Conservation (phyloP, 1,139 yeast species). For the Sugiyamaella neomexicana region DNA sequence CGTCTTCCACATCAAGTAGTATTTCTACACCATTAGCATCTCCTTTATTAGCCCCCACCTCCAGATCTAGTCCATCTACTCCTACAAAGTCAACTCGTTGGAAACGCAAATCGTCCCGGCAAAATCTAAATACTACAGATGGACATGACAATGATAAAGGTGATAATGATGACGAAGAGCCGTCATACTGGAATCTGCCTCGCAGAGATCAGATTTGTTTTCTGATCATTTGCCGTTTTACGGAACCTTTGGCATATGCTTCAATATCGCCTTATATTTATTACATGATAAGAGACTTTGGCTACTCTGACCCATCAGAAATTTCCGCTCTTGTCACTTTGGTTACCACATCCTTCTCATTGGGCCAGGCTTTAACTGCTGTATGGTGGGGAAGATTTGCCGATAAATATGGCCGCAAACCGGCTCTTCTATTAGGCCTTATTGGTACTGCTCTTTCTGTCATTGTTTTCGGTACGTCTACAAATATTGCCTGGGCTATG, state of each 20-base stretch:
- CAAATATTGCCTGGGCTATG: slow-evolving; percentile 52
- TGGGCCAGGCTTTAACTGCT: slow-evolving; percentile 54
- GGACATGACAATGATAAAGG: neutral
- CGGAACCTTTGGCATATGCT: slow-evolving; percentile 63
- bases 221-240: slow-evolving; percentile 43
- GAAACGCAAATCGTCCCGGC: slow-evolving; percentile 17
- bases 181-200: slow-evolving; percentile 35
- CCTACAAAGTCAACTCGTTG: slow-evolving; percentile 16
- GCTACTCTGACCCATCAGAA: slow-evolving; percentile 51
- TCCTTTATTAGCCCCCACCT: slow-evolving; percentile 6
- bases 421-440: slow-evolving; percentile 52
- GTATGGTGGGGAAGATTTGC: slow-evolving; percentile 59
- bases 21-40: slow-evolving; percentile 9
- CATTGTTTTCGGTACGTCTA: slow-evolving; percentile 53
- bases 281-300: slow-evolving; percentile 60
- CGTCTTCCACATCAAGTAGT: neutral
- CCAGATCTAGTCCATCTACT: neutral
- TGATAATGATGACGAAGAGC: slow-evolving; percentile 19
- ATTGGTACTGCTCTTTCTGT: slow-evolving; percentile 52
- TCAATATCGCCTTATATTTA: slow-evolving; percentile 63
- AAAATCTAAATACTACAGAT: neutral
- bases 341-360: slow-evolving; percentile 56
- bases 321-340: slow-evolving; percentile 51
- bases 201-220: slow-evolving; percentile 33
- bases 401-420: slow-evolving; percentile 56